Evolutionary conservation across 495 filamentous ascomycete species (phyloP), one percentile per base, ranked within the genome.

Genomic region (Xylaria nigripes): DNA sequence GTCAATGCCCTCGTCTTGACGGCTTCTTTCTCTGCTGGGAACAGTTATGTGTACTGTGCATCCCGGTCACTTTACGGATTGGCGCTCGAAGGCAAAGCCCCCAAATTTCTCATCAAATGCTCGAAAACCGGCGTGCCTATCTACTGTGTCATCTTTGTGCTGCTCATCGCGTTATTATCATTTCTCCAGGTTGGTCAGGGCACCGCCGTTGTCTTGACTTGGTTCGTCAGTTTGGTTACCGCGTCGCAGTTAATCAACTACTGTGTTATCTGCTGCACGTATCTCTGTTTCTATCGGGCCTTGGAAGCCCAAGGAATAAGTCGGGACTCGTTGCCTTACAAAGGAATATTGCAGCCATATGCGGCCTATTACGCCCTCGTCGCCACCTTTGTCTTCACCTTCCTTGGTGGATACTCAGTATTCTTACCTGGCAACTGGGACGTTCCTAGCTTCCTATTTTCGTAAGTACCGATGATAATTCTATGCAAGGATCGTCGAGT

Each of bases 211-310:
- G 87, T 92, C 21, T 60, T 92, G 57, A 73, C 74, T 48, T 91
- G 87, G 87, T 89, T 91, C 59, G 79, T 90, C 32, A 86, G 74
- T 62, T 56, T 89, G 50, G 80, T 86, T 51, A 67, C 87, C 8
- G 86, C 86, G 6, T 83, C 79, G 1, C 86, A 90, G 67, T 71
- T 91, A 16, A 89, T 93, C 70, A 89, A 90, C 63, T 89, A 82
- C 69, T 76, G 74, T 34, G 82, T 84, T 22, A 82, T 87, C 50
- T 79, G 78, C 27, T 80, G 81, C 57, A 87, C 86, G 4, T 93
- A 86, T 66, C 72, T 89, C 54, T 73, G 80, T n/a, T 93, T 87
- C 69, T 76, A 83, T 54, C 80, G 78, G 27, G 87, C 86, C 1
- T 68, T 84, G 25, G 70, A 83, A 43, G 83, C 78, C 0, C 87